Base-by-base conservation (phyloP, 257 asterid species). In the Solanum clarkiae region DNA sequence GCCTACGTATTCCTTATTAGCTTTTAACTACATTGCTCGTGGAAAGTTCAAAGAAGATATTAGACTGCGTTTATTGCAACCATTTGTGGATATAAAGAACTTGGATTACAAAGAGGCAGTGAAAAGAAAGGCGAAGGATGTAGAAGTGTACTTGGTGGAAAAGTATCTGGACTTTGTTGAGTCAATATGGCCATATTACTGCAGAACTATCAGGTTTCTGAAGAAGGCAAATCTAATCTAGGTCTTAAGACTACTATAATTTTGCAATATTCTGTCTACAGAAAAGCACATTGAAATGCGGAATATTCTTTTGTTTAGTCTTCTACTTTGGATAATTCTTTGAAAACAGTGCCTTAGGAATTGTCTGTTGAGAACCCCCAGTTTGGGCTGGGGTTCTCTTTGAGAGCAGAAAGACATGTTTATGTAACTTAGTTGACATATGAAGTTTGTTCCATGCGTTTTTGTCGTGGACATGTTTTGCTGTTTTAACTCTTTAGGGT, bases 211-310 rank as follows among this genome's bases (percentile, higher is more conserved):
- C 87, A 91, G 99, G 87, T 88, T 92, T 86, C 70, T 96, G 91
- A 96, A 93, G 96, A 93, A 91, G 86, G 96, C 97, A 51, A 92
- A 96, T 86, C 85, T 94, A 12, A 84, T 96, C 83, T 96, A 92
- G 90, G 32, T 57, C 57, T 49, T 49, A 36, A 80, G 65, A 65
- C 29, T 53, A 68, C 68, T 85, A 69, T 80, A 79, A 16, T 2
- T 66, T 75, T 49, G 53, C 70, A 74, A 57, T 15, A 49, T 71
- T 56, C 60, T 20, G 80, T 22, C 56, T 51, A 49, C 86, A 20
- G 82, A 66, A 85, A 84, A 47, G 80, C 42, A 88, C 17, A 47
- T 5, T 18, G 59, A 60, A 72, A 53, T 47, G 26, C 70, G 75
- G 51, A 13, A 22, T 68, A 60, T 62, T 65, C 12, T 15, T 56